Percentiles rank a stretch among this genome's conserved stretches.
These are phyloP conservation scores for Dendrobium catenatum DNA, from an alignment of 106 monocot genomes.

Conservation along the genomic window DNA sequence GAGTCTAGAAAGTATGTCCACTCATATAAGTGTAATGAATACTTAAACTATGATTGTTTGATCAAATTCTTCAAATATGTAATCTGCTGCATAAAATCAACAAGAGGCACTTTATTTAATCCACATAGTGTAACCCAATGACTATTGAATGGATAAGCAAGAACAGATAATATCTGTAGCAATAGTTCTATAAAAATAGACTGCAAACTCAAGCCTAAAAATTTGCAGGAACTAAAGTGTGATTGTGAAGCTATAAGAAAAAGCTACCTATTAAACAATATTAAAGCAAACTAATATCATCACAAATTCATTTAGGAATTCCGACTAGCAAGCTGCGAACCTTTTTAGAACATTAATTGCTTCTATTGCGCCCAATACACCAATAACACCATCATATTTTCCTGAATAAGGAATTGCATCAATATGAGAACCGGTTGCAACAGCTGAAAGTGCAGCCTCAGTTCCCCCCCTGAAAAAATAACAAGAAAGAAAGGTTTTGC, in stretches of 20 bases:
- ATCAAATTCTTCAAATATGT: not conserved
- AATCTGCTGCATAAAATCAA: not conserved
- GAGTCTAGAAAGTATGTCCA: not conserved
- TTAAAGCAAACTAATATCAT: not conserved
- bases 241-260: not conserved
- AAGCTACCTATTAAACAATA: not conserved
- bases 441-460: constrained; percentile 56
- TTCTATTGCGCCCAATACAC: constrained; percentile 93
- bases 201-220: not conserved
- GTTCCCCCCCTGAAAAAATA: constrained; percentile 54
- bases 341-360: constrained; percentile 89
- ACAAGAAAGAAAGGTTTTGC: not conserved
- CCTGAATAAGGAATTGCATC: constrained; percentile 98
- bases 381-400: constrained; percentile 98
- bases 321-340: constrained; percentile 14
- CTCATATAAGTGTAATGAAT: not conserved
- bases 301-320: not conserved
- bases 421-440: constrained; percentile 90
- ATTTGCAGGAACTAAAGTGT: not conserved
- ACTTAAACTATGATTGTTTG: not conserved
- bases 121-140: not conserved
- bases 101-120: not conserved
- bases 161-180: not conserved
- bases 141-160: not conserved
- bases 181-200: not conserved